Evolutionary conservation across 768 basidiomycete species (phyloP).

Genomic region (Boletus patriciae): DNA sequence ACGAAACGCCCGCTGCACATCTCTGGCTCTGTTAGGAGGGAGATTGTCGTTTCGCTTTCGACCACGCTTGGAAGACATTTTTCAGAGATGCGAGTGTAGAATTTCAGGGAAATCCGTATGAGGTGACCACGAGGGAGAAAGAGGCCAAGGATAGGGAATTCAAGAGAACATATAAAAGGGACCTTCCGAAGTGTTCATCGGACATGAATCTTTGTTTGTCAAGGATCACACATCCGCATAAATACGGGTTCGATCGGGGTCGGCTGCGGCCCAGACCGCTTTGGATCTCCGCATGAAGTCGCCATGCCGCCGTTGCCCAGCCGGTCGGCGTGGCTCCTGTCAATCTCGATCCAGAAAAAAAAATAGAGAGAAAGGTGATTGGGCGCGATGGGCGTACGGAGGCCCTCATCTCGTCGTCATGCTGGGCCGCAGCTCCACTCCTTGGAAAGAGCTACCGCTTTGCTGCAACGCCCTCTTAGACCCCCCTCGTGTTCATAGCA

Average conservation of each 20-base stretch:
- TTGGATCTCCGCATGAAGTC: constrained; percentile 36
- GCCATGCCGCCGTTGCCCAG: constrained; percentile 27
- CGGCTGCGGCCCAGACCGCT: constrained; percentile 37
- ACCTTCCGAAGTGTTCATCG: constrained; percentile 36
- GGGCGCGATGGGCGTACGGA: background rate
- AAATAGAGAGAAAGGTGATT: background rate
- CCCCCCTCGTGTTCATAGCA: constrained; percentile 29
- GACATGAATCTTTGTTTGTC: constrained; percentile 38
- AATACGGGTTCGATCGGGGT: constrained; percentile 40
- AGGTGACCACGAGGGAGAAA: constrained; percentile 34
- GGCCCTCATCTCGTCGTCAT: background rate
- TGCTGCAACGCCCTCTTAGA: constrained; percentile 12
- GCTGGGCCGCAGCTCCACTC: background rate
- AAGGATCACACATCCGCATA: constrained; percentile 32
- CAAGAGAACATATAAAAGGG: constrained; percentile 42
- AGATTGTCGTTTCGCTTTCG: constrained; percentile 71
- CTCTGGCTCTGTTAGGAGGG: constrained; percentile 71
- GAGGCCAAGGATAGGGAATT: constrained; percentile 34
- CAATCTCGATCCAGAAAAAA: constrained; percentile 20
- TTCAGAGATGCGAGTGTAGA: constrained; percentile 13
- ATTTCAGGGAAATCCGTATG: constrained; percentile 18
- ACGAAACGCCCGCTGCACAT: constrained; percentile 87
- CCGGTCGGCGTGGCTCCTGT: constrained; percentile 20
- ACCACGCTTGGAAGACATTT: constrained; percentile 85
- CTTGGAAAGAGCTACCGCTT: background rate